Base-by-base conservation (phyloP, 805 yeast genomes). In the Kazachstania psychrophila region DNA sequence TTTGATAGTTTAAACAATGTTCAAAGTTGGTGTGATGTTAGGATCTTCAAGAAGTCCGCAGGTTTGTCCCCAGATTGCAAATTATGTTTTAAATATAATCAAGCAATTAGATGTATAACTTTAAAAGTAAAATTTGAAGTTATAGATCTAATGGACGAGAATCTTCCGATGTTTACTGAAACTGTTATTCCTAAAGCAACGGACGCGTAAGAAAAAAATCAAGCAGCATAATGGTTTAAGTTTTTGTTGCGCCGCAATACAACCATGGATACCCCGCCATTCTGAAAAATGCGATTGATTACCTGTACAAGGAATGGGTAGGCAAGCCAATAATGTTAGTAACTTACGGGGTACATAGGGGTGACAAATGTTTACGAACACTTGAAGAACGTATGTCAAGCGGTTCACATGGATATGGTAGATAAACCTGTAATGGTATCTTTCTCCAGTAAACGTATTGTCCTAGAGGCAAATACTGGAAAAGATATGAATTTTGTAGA, bases 221-320 rank as follows among this genome's bases (percentile, higher is more conserved):
- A 31, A 33, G 6, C 29, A 34, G 19, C 49, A 39, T 19, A 46
- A 48, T 31, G 67, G 51, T 3, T 49, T 53, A n/a, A 40, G 47
- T 64, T n/a, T 51, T 64, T 34, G 56, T 64, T 8, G 37, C 61
- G 8, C 67, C 69, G 9, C 59, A 62, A 38, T 64, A 64, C 46
- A 65, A 64, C 38, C 47, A 60, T 47, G 57, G 65, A 6, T 53
- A 51, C 32, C 66, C 69, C 8, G 66, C 64, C 1, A 50, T 45
- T 10, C 45, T 64, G 31, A 64, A 65, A 43, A 60, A 61, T 35
- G 64, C 66, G 5, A 35, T 65, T 13, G 69, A 65, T 38, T 53
- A 52, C 29, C 44, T 64, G 19, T 62, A 28, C 34, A 28, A 46
- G 22, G 67, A 63, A 41, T 63, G 65, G 65, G 23, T 17, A 12